phyloP scores from a whole-genome alignment of 441 rosid species.

The Brassica balearica region DNA sequence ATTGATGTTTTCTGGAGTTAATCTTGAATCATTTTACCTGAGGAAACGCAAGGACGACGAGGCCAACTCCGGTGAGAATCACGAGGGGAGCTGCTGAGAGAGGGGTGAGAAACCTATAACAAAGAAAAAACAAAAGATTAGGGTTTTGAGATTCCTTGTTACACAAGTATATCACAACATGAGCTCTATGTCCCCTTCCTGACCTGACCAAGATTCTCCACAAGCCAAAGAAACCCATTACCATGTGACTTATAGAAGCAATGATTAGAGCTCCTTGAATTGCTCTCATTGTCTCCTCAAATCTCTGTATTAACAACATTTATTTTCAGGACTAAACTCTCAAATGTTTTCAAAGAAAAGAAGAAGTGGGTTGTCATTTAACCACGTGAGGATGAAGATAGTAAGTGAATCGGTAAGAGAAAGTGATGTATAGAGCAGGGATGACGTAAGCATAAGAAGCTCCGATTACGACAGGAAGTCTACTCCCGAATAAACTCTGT shows the following conservation, averaged over 20 bases:
- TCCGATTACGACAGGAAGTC: slow-evolving; percentile 87
- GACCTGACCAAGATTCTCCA: slow-evolving; percentile 82
- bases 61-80: slow-evolving; percentile 83
- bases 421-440: slow-evolving; percentile 69
- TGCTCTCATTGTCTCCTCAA: slow-evolving; percentile 62
- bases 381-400: slow-evolving; percentile 63
- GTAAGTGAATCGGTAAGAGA: slow-evolving; percentile 48
- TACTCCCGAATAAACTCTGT: slow-evolving; percentile 71
- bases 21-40: slow-evolving; percentile 48
- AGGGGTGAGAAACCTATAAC: slow-evolving; percentile 69
- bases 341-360: neutral
- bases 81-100: slow-evolving; percentile 82
- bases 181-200: neutral
- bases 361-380: neutral
- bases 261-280: slow-evolving; percentile 79
- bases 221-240: slow-evolving; percentile 79
- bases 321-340: neutral
- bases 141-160: neutral
- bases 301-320: slow-evolving; percentile 54
- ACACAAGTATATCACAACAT: neutral
- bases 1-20: neutral
- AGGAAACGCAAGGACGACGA: slow-evolving; percentile 71
- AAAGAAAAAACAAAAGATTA: neutral
- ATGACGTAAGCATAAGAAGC: slow-evolving; percentile 74
- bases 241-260: slow-evolving; percentile 63